phyloP scores from a whole-genome alignment of 2,329 filamentous ascomycete genomes.

The Orbilia brochopaga region DNA sequence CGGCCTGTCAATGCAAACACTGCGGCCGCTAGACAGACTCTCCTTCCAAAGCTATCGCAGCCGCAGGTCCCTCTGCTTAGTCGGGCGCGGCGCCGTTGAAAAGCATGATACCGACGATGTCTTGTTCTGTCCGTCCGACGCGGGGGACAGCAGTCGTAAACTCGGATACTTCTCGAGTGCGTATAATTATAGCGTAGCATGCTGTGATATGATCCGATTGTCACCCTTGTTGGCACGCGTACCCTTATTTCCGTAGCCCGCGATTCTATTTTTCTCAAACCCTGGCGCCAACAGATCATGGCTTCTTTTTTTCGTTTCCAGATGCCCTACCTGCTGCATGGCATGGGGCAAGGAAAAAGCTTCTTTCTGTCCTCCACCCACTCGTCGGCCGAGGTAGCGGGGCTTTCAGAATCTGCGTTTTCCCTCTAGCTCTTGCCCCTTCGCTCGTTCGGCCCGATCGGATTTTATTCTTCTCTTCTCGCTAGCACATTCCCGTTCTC shows the following conservation, averaged over 20 bases:
- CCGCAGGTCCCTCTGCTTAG: not conserved
- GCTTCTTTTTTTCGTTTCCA: too few relatives aligned
- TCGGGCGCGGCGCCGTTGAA: not conserved
- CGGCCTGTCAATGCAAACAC: constrained; percentile 3
- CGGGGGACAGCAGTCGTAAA: too few relatives aligned
- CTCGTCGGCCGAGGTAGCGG: too few relatives aligned
- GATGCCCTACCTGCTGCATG: too few relatives aligned
- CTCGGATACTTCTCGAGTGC: too few relatives aligned
- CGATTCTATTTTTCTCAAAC: not conserved
- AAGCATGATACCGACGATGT: not conserved
- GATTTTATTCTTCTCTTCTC: not conserved
- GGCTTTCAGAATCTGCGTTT: not conserved
- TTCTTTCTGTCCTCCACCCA: too few relatives aligned
- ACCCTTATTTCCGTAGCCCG: not conserved
- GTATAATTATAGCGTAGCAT: not conserved
- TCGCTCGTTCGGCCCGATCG: not conserved
- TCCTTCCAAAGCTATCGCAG: constrained; percentile 9
- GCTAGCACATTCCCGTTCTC: constrained; percentile 7
- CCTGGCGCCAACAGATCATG: not conserved
- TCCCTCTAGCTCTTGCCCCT: not conserved
- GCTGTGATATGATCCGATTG: not conserved
- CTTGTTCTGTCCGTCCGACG: too few relatives aligned
- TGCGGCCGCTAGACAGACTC: constrained; percentile 4
- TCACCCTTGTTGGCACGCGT: not conserved
- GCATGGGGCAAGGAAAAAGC: too few relatives aligned